phyloP scores from a whole-genome alignment of 1,284 basidiomycete species.

The Trichosporon sp. region DNA sequence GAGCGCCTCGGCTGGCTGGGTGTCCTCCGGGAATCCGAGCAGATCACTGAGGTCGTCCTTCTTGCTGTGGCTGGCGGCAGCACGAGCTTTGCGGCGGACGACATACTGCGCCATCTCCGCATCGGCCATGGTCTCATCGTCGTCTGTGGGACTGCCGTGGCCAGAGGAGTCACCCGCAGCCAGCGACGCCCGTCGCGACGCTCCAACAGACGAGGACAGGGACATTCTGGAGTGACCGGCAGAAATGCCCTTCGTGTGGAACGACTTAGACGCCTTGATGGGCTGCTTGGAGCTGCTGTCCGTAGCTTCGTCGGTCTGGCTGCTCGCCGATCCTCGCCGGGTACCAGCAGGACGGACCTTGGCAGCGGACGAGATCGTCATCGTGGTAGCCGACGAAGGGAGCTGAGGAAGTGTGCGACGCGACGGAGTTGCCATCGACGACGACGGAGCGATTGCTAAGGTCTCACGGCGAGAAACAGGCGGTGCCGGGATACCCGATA shows the following conservation, averaged over 20 bases:
- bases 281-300: constrained; percentile 14
- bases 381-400: constrained; percentile 39
- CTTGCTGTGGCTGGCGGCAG: constrained; percentile 62
- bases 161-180: constrained; percentile 48
- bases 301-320: constrained; percentile 10
- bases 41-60: constrained; percentile 84
- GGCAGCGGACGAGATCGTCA: constrained; percentile 41
- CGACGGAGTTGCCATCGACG: constrained; percentile 34
- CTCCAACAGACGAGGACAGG: constrained; percentile 40
- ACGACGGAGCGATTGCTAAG: constrained; percentile 10
- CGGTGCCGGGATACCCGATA: constrained; percentile 18
- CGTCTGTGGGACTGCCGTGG: constrained; percentile 61
- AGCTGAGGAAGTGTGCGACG: constrained; percentile 61
- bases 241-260: constrained; percentile 37
- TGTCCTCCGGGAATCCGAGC: constrained; percentile 86
- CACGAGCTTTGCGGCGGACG: constrained; percentile 76
- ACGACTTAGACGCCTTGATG: constrained; percentile 36
- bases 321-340: constrained; percentile 22
- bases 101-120: constrained; percentile 97
- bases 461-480: constrained; percentile 19
- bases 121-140: constrained; percentile 87
- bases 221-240: constrained; percentile 28
- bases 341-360: constrained; percentile 27
- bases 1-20: constrained; percentile 63
- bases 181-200: constrained; percentile 34